Percentiles rank a stretch among this genome's conserved stretches.
Conservation (phyloP, 257 asterid species). For the Solanum okadae region DNA sequence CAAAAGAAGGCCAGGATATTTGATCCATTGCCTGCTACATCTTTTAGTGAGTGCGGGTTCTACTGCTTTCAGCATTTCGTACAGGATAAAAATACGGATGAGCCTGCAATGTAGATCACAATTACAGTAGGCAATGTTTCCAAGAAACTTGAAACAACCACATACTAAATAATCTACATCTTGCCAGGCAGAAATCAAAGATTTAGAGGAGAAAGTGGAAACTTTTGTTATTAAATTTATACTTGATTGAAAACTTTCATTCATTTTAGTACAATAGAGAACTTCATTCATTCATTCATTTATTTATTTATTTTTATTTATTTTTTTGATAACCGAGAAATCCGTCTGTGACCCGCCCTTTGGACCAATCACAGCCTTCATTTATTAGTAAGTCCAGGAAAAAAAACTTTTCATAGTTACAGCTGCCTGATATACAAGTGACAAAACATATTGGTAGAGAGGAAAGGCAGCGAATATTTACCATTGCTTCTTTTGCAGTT, state of each 20-base stretch:
- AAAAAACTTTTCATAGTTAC: background rate
- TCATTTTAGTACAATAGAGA: background rate
- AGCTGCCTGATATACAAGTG: background rate
- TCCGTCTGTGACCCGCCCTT: too few relatives aligned
- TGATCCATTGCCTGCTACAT: background rate
- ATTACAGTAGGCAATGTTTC: background rate
- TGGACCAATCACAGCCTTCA: too few relatives aligned
- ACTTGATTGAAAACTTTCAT: background rate
- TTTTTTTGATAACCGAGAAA: too few relatives aligned
- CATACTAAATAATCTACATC: background rate
- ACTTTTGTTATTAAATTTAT: background rate
- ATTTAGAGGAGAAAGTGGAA: background rate
- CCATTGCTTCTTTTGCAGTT: conserved; percentile 97
- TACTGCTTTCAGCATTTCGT: conserved; percentile 78
- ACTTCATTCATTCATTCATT: background rate
- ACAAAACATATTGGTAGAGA: background rate
- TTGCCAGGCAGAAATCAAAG: background rate
- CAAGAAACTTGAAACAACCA: background rate
- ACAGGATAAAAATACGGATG: conserved; percentile 83
- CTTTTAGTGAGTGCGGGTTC: conserved; percentile 49
- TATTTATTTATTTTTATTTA: too few relatives aligned
- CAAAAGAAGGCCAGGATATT: background rate
- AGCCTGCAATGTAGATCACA: conserved; percentile 41
- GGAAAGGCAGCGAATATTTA: conserved; percentile 7
- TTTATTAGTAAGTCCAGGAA: background rate